Evolutionary conservation across 768 basidiomycete genomes (phyloP).

Genomic region (Pholiota molesta): DNA sequence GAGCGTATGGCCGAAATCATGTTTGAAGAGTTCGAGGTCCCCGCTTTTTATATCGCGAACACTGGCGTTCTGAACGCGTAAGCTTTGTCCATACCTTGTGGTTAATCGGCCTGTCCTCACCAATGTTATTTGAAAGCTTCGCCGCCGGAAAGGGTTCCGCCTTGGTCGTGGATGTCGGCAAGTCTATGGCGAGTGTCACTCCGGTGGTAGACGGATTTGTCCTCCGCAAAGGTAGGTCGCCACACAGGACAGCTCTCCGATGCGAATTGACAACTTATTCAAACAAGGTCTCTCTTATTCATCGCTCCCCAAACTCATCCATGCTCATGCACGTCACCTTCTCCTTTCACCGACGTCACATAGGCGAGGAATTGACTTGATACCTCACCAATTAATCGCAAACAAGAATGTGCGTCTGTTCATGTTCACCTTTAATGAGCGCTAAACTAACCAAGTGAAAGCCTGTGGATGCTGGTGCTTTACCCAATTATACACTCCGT

Average conservation of each 20-base stretch:
- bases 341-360: conserved; percentile 51
- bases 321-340: conserved; percentile 74
- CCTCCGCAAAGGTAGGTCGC: conserved; percentile 78
- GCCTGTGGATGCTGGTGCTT: conserved; percentile 72
- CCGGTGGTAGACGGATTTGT: conserved; percentile 99
- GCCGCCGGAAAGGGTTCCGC: conserved; percentile 98
- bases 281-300: conserved; percentile 75
- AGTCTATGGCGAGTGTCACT: conserved; percentile 86
- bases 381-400: conserved; percentile 89
- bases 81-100: conserved; percentile 24
- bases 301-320: conserved; percentile 76
- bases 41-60: conserved; percentile 97
- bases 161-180: conserved; percentile 92
- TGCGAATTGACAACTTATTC: not conserved
- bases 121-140: conserved; percentile 56
- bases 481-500: conserved; percentile 70
- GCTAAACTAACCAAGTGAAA: conserved; percentile 30
- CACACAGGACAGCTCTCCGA: not conserved
- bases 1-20: conserved; percentile 96
- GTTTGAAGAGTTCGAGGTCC: conserved; percentile 95
- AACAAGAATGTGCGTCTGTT: conserved; percentile 60
- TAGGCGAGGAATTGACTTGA: conserved; percentile 66
- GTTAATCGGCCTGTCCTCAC: not conserved
- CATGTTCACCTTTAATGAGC: not conserved
- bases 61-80: conserved; percentile 93